Evolutionary conservation across 148 eudicot genomes (phyloP).

Genomic region (Silene conica): DNA sequence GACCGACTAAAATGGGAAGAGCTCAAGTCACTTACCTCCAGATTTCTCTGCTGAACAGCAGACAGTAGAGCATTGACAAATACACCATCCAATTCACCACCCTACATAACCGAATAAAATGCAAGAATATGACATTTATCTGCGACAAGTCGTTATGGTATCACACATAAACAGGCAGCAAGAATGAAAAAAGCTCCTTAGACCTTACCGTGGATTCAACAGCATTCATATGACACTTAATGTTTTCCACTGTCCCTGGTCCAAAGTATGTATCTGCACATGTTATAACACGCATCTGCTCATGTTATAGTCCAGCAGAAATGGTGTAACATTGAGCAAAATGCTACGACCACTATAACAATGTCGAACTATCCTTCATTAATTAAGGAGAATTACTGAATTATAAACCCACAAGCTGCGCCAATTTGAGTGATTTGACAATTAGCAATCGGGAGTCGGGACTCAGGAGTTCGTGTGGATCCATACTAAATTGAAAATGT

Average conservation of each 20-base stretch:
- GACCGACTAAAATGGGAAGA: not conserved
- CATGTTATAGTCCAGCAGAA: not conserved
- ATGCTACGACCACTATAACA: not conserved
- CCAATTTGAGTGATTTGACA: not conserved
- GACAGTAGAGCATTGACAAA: conserved; percentile 75
- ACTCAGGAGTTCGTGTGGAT: too few species aligned
- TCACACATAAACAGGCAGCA: conserved; percentile 10
- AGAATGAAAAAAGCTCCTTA: conserved; percentile 18
- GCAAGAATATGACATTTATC: conserved; percentile 9
- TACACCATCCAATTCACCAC: conserved; percentile 75
- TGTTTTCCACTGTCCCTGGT: conserved; percentile 59
- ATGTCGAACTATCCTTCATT: too few species aligned
- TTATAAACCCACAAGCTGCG: not conserved
- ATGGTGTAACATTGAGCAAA: not conserved
- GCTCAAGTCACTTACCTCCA: conserved; percentile 56
- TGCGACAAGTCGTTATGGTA: not conserved
- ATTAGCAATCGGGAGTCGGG: not conserved
- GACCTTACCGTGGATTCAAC: conserved; percentile 53
- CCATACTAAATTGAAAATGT: not conserved
- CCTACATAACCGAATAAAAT: conserved; percentile 25
- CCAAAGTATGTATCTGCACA: conserved; percentile 85
- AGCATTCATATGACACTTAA: conserved; percentile 70
- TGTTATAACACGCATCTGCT: not conserved
- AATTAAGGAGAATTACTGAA: too few species aligned
- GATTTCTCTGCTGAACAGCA: conserved; percentile 84